Base-by-base conservation (phyloP, 1,284 basidiomycete genomes). In the Sutorius eximius region DNA sequence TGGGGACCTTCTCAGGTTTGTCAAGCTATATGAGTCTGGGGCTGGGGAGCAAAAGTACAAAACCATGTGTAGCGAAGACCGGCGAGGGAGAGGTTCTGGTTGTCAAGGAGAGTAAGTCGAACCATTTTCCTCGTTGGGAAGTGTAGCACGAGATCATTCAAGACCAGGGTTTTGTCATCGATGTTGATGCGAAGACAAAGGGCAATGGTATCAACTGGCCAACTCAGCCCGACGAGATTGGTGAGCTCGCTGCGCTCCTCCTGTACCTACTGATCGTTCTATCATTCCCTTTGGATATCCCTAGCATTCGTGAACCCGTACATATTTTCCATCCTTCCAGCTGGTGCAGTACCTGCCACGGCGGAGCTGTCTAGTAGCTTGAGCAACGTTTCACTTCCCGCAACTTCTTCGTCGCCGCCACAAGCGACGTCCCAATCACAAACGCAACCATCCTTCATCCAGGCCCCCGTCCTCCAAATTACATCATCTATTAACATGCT, bases 11-110 rank as follows among this genome's bases (percentile, higher is more conserved):
- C 34, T 84, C 82, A 0, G 67, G 92, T 1, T 73, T 95, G 16
- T 88, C 91, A 11, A 92, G 92, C 12, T 95, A 96, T 67, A 93
- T 97, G 83, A 91, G 89, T 12, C 73, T 95, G 37, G 89, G 89
- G 1, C 72, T 90, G 18, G 89, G 89, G 4, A 79, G 83, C 11
- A 91, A 86, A 66, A 79, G 82, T 5, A 80, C 82, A 5, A 91
- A 87, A 60, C 86, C 92, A 3, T 78, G 76, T 6, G 77, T 86
- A 3, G 76, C 86, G 3, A 80, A 77, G 16, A 74, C 90, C 27
- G 79, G 77, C 36, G 86, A 87, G 2, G 80, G 78, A 0, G 89
- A 95, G 66, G 83, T 85, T 1, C 71, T 95, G 9, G 80, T 95
- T 33, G 80, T 85, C 2, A 89, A 88, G 71, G 94, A 97, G 45